Base-by-base conservation (phyloP, 192 early-diverging fungal species). In the Dissophora ornata region DNA sequence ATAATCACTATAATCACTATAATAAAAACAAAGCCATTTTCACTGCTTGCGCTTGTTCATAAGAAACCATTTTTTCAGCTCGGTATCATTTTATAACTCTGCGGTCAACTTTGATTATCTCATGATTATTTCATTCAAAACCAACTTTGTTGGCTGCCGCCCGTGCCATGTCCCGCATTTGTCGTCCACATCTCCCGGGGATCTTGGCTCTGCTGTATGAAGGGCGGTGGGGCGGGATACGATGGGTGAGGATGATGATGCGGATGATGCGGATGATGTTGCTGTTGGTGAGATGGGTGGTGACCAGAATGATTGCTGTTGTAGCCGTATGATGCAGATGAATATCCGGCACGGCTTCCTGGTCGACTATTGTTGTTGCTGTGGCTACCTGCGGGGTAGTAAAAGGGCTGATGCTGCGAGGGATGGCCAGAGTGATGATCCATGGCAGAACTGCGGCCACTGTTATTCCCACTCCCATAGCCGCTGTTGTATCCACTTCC, bases 151-250 rank as follows among this genome's bases (percentile, higher is more conserved):
- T 73, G 70, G 28, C 57, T 77, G 26, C 73, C 73, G 4, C 73
- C 73, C n/a, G 59, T 67, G 51, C 73, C 73, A 16, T 75, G 71
- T 22, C 67, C 67, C 15, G 50, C 63, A 45, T 55, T 62, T 2
- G 64, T 67, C 7, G 73, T 77, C 73, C 73, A 77, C 73, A 77
- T 77, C 53, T 77, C 73, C 9, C 73, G 64, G 18, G 73, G 73
- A 40, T 77, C 73, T 24, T 77, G 73, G 15, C 73, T 77, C 41
- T 49, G 55, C 19, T 44, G 73, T 11, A 52, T 29, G 26, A 64
- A 32, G 7, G 64, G 45, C 13, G 63, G 59, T 34, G 62, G 49
- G 13, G 11, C 22, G 1, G 44, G 48, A 29, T 59, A 49, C 4
- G 24, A 21, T 2, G 55, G 56, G 4, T 64, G 69, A 18, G 41